These are phyloP conservation scores for Acanthamoeba royreba DNA, from an alignment of 208 protist genomes.

Conservation along the genomic window DNA sequence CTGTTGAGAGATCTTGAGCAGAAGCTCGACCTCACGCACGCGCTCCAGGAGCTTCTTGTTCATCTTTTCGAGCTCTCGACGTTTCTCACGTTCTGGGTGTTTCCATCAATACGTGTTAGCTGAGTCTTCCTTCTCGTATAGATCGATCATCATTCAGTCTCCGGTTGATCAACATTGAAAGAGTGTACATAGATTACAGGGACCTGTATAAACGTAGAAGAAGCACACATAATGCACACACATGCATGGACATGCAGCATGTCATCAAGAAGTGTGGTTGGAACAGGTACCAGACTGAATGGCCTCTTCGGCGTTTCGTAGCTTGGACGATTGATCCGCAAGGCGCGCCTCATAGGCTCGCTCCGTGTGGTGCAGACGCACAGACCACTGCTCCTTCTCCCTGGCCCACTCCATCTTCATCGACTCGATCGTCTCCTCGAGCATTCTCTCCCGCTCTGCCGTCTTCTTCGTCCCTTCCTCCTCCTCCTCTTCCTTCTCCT, in stretches of 20 bases:
- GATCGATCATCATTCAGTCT: too few relatives aligned
- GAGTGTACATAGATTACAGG: too few relatives aligned
- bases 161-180: too few relatives aligned
- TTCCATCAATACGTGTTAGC: too few relatives aligned
- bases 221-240: neutral
- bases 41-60: neutral
- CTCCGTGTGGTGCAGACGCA: neutral
- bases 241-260: neutral
- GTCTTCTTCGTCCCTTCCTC: too few relatives aligned
- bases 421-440: too few relatives aligned
- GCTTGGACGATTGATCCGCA: neutral
- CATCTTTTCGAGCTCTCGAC: neutral
- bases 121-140: too few relatives aligned
- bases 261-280: neutral
- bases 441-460: too few relatives aligned
- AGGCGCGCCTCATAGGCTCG: neutral
- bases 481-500: too few relatives aligned
- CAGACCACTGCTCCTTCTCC: neutral
- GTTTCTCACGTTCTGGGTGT: neutral
- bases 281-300: neutral
- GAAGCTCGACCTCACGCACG: neutral
- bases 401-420: too few relatives aligned
- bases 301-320: neutral
- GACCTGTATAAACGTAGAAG: too few relatives aligned
- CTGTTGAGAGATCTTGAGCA: neutral